Conservation (phyloP, 2,329 filamentous ascomycete genomes). For the Claviceps africana region DNA sequence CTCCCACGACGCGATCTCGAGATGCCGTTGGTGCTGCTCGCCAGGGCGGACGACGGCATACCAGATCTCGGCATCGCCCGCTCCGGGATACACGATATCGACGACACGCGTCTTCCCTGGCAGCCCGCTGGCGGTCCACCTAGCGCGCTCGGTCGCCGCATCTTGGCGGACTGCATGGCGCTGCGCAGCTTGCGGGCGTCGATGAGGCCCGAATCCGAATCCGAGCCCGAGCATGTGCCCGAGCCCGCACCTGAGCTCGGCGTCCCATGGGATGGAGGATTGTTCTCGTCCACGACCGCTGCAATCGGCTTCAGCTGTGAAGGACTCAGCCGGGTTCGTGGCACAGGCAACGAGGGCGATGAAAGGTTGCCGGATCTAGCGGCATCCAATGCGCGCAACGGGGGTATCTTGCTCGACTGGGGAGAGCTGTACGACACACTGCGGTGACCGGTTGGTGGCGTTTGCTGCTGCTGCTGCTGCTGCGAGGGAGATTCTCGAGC, state of each 20-base stretch:
- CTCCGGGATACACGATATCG: constrained; percentile 22
- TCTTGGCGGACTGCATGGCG: constrained; percentile 37
- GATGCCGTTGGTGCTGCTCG: constrained; percentile 41
- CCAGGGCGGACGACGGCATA: constrained; percentile 29
- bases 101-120: constrained; percentile 30
- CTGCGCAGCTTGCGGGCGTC: constrained; percentile 41
- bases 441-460: constrained; percentile 43
- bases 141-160: constrained; percentile 26
- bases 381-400: constrained; percentile 36
- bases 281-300: constrained; percentile 36
- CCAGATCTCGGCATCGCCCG: constrained; percentile 16
- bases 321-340: constrained; percentile 10
- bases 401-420: constrained; percentile 23
- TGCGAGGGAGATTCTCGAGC: constrained; percentile 47
- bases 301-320: constrained; percentile 14
- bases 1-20: constrained; percentile 38
- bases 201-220: constrained; percentile 36
- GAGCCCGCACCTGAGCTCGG: constrained; percentile 25
- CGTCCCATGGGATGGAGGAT: constrained; percentile 27
- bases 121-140: constrained; percentile 19
- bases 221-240: constrained; percentile 24
- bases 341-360: constrained; percentile 22
- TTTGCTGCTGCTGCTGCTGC: no score
- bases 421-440: constrained; percentile 35
- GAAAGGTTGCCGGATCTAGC: constrained; percentile 37